These are phyloP conservation scores for Phytophthora quininea DNA, from an alignment of 352 stramenopile species.

Conservation along the genomic window DNA sequence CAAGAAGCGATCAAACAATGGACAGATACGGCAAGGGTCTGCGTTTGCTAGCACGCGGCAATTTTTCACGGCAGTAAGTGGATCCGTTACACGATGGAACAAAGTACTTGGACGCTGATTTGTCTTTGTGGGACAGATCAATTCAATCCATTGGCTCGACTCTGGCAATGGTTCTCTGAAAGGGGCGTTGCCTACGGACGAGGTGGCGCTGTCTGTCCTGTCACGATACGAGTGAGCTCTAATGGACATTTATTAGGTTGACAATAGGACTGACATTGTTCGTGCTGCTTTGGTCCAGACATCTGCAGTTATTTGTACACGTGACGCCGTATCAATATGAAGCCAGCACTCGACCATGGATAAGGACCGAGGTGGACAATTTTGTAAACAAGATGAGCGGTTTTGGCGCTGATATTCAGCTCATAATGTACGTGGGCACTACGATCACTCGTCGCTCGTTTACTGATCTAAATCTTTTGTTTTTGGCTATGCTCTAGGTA, in stretches of 20 bases:
- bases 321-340: slow-evolving; percentile 72
- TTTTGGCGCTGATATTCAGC: slow-evolving; percentile 33
- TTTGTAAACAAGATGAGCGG: slow-evolving; percentile 50
- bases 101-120: not conserved
- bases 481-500: slow-evolving; percentile 29
- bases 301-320: slow-evolving; percentile 60
- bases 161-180: slow-evolving; percentile 58
- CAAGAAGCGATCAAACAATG: slow-evolving; percentile 41
- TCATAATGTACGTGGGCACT: slow-evolving; percentile 44
- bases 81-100: not conserved
- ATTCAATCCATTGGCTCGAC: slow-evolving; percentile 73
- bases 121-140: slow-evolving; percentile 34
- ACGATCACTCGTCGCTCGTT: not conserved
- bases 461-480: not conserved
- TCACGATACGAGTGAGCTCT: slow-evolving; percentile 40
- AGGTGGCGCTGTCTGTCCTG: slow-evolving; percentile 42
- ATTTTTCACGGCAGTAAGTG: slow-evolving; percentile 44
- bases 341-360: slow-evolving; percentile 51
- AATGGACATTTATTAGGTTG: not conserved
- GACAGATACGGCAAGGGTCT: slow-evolving; percentile 38
- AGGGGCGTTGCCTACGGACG: slow-evolving; percentile 44
- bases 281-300: slow-evolving; percentile 20
- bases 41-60: slow-evolving; percentile 40
- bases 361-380: slow-evolving; percentile 53
- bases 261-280: not conserved